A percentile compares a stretch with the other conserved stretches of the same genome.
Evolutionary conservation across 805 yeast species (phyloP).

Genomic region (Candida silvicultrix): DNA sequence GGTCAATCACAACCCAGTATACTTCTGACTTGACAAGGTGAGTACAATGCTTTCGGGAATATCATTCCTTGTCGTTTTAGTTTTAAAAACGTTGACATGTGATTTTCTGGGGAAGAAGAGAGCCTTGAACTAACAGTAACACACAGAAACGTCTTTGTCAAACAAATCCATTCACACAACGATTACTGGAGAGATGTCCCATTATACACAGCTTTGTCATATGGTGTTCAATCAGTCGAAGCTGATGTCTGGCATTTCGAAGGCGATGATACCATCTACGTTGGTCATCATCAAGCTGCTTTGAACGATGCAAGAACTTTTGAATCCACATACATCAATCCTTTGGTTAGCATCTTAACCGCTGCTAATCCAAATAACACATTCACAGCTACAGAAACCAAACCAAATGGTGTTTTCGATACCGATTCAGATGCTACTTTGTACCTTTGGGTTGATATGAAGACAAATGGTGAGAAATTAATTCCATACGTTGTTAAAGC

Average conservation of each 20-base stretch:
- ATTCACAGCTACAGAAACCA: slow-evolving; percentile 11
- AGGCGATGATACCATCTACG: slow-evolving; percentile 37
- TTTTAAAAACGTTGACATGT: too few relatives aligned
- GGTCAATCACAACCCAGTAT: slow-evolving; percentile 1
- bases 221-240: slow-evolving; percentile 56
- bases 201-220: slow-evolving; percentile 45
- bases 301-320: slow-evolving; percentile 43
- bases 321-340: slow-evolving; percentile 47
- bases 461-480: slow-evolving; percentile 49
- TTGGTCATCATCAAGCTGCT: slow-evolving; percentile 56
- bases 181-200: slow-evolving; percentile 67
- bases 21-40: neutral
- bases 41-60: neutral
- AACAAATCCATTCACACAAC: slow-evolving; percentile 60
- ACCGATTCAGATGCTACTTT: slow-evolving; percentile 43
- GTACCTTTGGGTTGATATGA: slow-evolving; percentile 61
- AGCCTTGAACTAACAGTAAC: slow-evolving; percentile 6
- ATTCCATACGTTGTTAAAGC: slow-evolving; percentile 34
- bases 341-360: slow-evolving; percentile 41
- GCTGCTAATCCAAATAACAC: slow-evolving; percentile 34
- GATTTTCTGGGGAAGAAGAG: slow-evolving; percentile 3
- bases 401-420: slow-evolving; percentile 35
- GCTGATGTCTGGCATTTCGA: slow-evolving; percentile 55
- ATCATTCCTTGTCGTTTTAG: too few relatives aligned
- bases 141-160: slow-evolving; percentile 20